Base-by-base conservation (phyloP, 2,329 filamentous ascomycete species). In the Exophiala sideris region DNA sequence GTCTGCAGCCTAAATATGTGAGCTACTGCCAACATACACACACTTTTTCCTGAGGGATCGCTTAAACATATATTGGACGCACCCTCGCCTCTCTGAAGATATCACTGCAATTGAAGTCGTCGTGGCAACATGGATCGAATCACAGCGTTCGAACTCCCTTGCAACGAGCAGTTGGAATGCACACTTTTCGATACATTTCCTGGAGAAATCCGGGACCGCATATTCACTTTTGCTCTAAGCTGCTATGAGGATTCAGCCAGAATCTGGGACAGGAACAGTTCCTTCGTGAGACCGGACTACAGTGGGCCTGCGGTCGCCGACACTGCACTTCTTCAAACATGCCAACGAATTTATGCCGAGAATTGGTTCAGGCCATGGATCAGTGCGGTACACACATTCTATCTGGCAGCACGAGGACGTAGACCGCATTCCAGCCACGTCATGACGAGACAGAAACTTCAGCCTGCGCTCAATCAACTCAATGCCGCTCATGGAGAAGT, bases 301-400 rank as follows among this genome's bases (percentile, higher is more conserved):
- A 67, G 64, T 14, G 70, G 73, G 0, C 69, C 67, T 0, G 69
- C 65, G 12, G 67, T 56, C 10, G 72, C 66, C 12, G 69, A 72
- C 48, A 71, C 66, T 1, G 59, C 68, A 2, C 64, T 79, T 8
- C 67, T 79, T 0, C 68, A 64, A 3, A 73, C 74, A 0, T 79
- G 76, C 53, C 72, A 73, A 24, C 67, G 65, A 6, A 56, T 74
- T 24, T 78, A 77, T 52, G 48, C 52, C 5, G 75, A 78, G 56
- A 64, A 66, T 16, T 77, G 74, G 72, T 72, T 70, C 53, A 63
- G 76, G 47, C 76, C 75, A 0, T 72, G 74, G 51, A 53, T 69
- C 1, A 62, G 69, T 12, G 67, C 67, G 0, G 70, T 76, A 45
- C 73, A 77, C 12, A 64, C 65, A 0, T 68, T 73, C 59, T 78